Percentiles rank a stretch among this genome's conserved stretches.
These are phyloP conservation scores for Hygrophoropsis aurantiaca DNA, from an alignment of 768 basidiomycete genomes.

Conservation along the genomic window DNA sequence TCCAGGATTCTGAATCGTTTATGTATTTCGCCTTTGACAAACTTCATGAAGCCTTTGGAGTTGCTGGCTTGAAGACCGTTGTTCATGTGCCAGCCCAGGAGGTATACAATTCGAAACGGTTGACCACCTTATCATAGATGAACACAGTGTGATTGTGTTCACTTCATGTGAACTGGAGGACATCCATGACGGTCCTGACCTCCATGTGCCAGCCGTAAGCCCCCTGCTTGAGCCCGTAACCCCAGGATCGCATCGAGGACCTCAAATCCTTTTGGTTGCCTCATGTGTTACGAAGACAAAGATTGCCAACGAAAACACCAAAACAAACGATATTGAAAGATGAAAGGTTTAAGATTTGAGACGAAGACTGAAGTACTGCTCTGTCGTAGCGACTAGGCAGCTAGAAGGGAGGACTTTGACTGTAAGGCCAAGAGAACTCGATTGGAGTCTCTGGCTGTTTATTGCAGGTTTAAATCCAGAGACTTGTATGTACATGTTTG, in stretches of 20 bases:
- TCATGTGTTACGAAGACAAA: no score
- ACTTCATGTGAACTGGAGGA: background rate
- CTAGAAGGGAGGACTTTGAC: no score
- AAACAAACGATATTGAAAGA: no score
- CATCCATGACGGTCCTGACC: background rate
- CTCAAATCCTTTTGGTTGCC: slow-evolving; percentile 31
- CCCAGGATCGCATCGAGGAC: slow-evolving; percentile 7
- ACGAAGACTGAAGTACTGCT: no score
- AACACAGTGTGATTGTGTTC: background rate
- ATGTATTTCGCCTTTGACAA: background rate
- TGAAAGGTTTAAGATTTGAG: no score
- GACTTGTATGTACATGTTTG: no score
- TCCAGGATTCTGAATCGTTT: background rate
- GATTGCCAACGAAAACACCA: no score
- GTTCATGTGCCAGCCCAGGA: slow-evolving; percentile 12
- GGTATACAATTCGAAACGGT: slow-evolving; percentile 5
- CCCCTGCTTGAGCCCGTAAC: slow-evolving; percentile 6
- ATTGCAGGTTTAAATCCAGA: no score
- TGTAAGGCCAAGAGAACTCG: no score
- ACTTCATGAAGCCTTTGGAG: background rate
- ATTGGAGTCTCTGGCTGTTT: no score
- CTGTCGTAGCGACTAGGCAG: no score
- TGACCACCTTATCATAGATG: background rate
- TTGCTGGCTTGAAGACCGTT: slow-evolving; percentile 1
- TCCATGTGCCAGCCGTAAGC: slow-evolving; percentile 3